phyloP scores from a whole-genome alignment of 805 yeast species.

The Kuraishia ogatae region DNA sequence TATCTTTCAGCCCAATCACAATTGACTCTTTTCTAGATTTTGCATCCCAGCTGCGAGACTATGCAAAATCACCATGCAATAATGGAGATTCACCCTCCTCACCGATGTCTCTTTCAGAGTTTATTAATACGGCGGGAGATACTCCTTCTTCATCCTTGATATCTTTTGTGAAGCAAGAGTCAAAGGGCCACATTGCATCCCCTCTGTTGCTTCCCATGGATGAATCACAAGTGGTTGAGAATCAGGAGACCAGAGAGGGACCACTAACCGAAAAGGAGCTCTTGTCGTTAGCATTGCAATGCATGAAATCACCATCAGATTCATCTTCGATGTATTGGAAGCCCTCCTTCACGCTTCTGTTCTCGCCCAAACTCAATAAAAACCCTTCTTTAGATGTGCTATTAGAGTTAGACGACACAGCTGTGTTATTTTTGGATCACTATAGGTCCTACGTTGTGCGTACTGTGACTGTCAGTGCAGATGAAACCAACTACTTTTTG shows the following conservation, averaged over 20 bases:
- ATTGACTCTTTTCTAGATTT: background rate
- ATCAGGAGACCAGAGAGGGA: constrained; percentile 8
- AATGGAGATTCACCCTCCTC: background rate
- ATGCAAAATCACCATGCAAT: background rate
- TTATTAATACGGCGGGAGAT: background rate
- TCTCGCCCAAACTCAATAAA: constrained; percentile 11
- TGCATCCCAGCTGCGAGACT: background rate
- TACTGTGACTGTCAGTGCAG: constrained; percentile 32
- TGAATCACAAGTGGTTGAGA: constrained; percentile 25
- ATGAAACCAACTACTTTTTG: constrained; percentile 40
- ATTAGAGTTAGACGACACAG: constrained; percentile 30
- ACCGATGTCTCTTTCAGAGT: background rate
- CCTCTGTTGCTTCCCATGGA: constrained; percentile 19
- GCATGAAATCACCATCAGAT: constrained; percentile 10
- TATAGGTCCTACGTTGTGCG: constrained; percentile 39
- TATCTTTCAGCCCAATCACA: background rate
- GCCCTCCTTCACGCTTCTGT: constrained; percentile 18
- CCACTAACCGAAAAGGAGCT: constrained; percentile 18
- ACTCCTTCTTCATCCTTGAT: background rate
- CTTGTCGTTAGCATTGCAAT: constrained; percentile 6
- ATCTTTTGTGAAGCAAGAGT: background rate
- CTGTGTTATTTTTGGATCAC: constrained; percentile 36
- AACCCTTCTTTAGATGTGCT: constrained; percentile 17
- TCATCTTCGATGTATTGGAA: constrained; percentile 13
- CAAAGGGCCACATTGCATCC: background rate